Percentiles rank a stretch among this genome's conserved stretches.
Conservation (phyloP, 2,329 filamentous ascomycete genomes). For the Trichoderma guizhouense region DNA sequence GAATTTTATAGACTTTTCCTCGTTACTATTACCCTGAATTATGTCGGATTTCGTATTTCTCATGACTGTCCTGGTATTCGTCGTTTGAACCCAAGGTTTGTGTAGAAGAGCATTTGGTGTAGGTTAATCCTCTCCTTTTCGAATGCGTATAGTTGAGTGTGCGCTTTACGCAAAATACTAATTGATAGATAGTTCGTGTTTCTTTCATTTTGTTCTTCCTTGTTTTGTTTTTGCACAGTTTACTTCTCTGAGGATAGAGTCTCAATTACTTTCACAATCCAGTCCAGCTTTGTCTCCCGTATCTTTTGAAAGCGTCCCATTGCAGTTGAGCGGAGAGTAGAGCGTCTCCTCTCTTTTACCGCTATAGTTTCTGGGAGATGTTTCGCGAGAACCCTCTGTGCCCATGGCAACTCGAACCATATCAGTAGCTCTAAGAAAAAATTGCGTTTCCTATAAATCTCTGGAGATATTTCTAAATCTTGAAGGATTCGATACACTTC, state of each 20-base stretch:
- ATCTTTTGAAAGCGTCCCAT: neutral
- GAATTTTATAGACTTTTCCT: neutral
- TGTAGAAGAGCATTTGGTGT: no score
- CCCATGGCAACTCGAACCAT: neutral
- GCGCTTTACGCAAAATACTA: no score
- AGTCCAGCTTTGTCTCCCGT: no score
- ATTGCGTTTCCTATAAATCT: neutral
- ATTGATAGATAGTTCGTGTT: no score
- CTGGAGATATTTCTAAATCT: neutral
- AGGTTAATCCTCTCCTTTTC: no score
- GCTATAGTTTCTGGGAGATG: accelerated
- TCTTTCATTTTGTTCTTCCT: accelerated
- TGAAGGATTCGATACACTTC: neutral
- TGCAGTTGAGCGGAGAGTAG: neutral
- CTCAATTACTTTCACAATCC: no score
- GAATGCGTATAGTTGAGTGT: no score
- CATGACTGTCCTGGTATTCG: neutral
- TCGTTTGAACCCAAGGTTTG: neutral
- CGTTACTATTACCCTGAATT: neutral
- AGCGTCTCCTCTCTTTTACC: neutral
- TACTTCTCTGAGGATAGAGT: no score
- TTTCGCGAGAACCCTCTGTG: neutral
- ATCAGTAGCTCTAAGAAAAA: neutral
- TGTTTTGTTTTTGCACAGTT: no score
- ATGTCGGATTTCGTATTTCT: neutral